These are phyloP conservation scores for Mucor plumbeus DNA, from an alignment of 371 early-diverging fungal species.

Conservation along the genomic window DNA sequence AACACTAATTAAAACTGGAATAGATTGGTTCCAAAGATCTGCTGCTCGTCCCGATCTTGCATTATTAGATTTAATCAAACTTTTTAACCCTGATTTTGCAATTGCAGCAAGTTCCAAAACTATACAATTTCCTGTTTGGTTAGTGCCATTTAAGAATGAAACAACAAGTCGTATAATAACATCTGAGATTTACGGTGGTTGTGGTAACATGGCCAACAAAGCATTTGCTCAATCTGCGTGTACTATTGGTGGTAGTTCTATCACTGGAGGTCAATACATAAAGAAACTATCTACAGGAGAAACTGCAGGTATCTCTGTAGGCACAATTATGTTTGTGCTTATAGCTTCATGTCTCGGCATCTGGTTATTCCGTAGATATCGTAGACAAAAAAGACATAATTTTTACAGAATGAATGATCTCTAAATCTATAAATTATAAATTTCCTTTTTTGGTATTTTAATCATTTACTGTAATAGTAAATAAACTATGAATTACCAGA, in stretches of 20 bases:
- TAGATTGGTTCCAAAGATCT: slow-evolving; percentile 48
- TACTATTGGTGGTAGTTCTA: not conserved
- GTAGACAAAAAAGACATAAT: slow-evolving; percentile 24
- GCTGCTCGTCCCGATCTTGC: slow-evolving; percentile 51
- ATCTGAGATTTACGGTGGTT: slow-evolving; percentile 6
- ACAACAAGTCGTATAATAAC: slow-evolving; percentile 2
- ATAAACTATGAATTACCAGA: too few species aligned
- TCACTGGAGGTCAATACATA: not conserved
- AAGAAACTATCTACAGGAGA: slow-evolving; percentile 8
- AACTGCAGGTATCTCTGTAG: slow-evolving; percentile 41
- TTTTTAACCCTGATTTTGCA: slow-evolving; percentile 5
- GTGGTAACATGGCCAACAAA: slow-evolving; percentile 6
- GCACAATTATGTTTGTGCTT: slow-evolving; percentile 24
- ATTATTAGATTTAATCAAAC: slow-evolving; percentile 25
- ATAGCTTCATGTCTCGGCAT: slow-evolving; percentile 8
- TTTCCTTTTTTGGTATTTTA: not conserved
- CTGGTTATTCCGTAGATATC: slow-evolving; percentile 24
- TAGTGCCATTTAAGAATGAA: not conserved
- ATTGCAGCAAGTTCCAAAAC: not conserved
- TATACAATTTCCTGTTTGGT: slow-evolving; percentile 17
- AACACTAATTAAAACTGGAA: not conserved
- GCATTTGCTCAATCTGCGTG: slow-evolving; percentile 16
- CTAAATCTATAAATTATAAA: slow-evolving; percentile 4
- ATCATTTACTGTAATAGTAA: not conserved
- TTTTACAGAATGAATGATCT: slow-evolving; percentile 32